phyloP scores from a whole-genome alignment of 495 filamentous ascomycete genomes.

The Penicillium odoratum region DNA sequence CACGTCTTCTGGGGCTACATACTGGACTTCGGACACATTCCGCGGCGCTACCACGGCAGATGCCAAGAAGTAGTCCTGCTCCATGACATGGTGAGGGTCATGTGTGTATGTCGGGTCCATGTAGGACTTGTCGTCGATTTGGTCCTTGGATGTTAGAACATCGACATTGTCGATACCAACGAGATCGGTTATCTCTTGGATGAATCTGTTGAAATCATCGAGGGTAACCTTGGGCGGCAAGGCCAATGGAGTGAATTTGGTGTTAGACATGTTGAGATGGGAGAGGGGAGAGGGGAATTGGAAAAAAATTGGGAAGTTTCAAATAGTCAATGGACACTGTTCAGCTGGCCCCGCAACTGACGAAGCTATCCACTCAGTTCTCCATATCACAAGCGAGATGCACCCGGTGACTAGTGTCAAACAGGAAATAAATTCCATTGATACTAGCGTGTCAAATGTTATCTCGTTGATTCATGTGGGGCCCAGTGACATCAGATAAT shows the following conservation, averaged over 20 bases:
- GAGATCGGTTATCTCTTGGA: neutral
- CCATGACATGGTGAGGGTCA: conserved; percentile 52
- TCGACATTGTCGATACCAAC: conserved; percentile 10
- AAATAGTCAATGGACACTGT: no score
- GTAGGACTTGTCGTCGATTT: conserved; percentile 8
- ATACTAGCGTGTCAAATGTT: no score
- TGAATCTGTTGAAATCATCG: neutral
- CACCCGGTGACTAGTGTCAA: no score
- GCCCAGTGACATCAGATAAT: no score
- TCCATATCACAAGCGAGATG: no score
- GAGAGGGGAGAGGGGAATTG: neutral
- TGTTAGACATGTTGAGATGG: neutral
- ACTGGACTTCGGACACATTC: conserved; percentile 47
- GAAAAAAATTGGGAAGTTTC: neutral
- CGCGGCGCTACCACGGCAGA: conserved; percentile 51
- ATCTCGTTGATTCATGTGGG: no score
- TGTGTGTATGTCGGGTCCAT: conserved; percentile 42
- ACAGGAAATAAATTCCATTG: no score
- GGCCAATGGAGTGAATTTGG: conserved; percentile 2
- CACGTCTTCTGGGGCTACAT: conserved; percentile 39
- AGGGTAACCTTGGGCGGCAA: conserved; percentile 1
- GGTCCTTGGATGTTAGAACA: conserved; percentile 1
- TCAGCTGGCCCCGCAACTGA: no score
- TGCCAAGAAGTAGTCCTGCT: conserved; percentile 52
- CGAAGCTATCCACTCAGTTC: no score